phyloP scores from a whole-genome alignment of 441 rosid genomes.

The Adansonia madagascariensis region DNA sequence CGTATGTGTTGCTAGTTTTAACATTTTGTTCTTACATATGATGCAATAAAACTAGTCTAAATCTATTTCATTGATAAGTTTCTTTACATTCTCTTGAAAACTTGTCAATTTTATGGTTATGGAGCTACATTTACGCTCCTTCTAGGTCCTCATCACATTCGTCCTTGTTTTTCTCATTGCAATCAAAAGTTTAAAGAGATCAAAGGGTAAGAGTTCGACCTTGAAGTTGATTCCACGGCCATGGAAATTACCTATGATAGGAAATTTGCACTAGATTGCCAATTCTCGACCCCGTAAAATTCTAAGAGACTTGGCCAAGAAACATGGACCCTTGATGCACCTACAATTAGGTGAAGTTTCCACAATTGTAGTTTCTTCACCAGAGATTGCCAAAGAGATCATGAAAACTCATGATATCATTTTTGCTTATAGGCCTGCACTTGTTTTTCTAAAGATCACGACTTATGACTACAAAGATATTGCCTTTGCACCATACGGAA shows the following conservation, averaged over 20 bases:
- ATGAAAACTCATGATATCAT: not conserved
- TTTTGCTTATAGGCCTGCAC: not conserved
- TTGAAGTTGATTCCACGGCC: not conserved
- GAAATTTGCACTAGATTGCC: not conserved
- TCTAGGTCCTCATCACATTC: not conserved
- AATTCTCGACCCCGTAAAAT: not conserved
- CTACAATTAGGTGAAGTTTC: not conserved
- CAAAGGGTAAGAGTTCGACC: not conserved
- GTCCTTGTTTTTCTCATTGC: not conserved
- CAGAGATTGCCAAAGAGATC: not conserved
- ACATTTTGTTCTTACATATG: too few species aligned
- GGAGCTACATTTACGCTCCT: not conserved
- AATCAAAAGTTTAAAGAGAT: not conserved
- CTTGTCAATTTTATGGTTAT: not conserved
- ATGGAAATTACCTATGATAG: not conserved
- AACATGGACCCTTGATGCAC: not conserved
- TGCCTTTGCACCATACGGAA: not conserved
- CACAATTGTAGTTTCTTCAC: not conserved
- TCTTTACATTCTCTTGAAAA: too few species aligned
- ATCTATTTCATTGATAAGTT: too few species aligned
- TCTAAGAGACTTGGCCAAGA: not conserved
- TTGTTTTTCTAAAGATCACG: not conserved
- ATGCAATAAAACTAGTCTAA: too few species aligned
- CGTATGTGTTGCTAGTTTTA: too few species aligned
- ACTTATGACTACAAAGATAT: not conserved